Conservation (phyloP, 2,329 filamentous ascomycete species). For the Colletotrichum tropicale region DNA sequence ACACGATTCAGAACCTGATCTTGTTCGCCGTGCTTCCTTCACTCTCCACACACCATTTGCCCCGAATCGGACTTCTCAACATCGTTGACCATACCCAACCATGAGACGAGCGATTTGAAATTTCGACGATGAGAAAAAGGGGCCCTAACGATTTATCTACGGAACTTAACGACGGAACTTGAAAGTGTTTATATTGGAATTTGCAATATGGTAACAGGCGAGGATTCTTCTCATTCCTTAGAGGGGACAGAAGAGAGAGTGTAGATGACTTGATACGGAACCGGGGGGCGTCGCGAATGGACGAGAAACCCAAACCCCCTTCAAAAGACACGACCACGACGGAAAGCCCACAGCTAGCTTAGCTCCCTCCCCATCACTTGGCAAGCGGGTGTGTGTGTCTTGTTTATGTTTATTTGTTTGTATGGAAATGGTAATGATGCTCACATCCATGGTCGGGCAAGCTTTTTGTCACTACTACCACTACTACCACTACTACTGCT, state of each 20-base stretch:
- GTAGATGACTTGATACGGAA: constrained; percentile 19
- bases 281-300: not conserved
- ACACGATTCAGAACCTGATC: constrained; percentile 42
- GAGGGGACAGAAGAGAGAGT: constrained; percentile 8
- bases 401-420: constrained; percentile 9
- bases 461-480: not conserved
- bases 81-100: not conserved
- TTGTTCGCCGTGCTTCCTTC: not conserved
- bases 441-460: not conserved
- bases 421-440: constrained; percentile 12
- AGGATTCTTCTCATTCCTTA: constrained; percentile 11
- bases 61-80: not conserved
- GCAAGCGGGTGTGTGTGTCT: constrained; percentile 9
- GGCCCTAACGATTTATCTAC: constrained; percentile 4
- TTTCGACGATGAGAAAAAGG: not conserved
- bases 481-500: not conserved
- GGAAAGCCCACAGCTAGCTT: constrained; percentile 4
- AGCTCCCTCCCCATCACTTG: constrained; percentile 4
- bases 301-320: not conserved
- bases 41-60: not conserved
- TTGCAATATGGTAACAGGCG: not conserved
- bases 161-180: constrained; percentile 14
- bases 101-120: not conserved
- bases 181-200: not conserved
- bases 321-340: constrained; percentile 1